Evolutionary conservation across 495 filamentous ascomycete genomes (phyloP).

Genomic region (Penicillium paradoxum): DNA sequence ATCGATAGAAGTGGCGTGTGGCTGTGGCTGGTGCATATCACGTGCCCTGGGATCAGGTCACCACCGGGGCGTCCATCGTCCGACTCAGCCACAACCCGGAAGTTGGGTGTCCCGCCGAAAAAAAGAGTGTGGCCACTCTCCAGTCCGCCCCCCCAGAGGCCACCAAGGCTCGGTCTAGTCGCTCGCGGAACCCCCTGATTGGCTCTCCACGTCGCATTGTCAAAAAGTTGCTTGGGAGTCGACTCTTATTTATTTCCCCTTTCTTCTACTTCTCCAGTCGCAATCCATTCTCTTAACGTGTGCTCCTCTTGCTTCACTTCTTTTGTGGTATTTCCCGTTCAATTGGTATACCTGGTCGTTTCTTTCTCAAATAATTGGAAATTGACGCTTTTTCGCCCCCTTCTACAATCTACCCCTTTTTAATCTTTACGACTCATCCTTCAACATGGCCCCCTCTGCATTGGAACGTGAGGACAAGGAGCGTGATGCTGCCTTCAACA

Average conservation of each 20-base stretch:
- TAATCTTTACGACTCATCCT: constrained; percentile 15
- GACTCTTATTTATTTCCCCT: constrained; percentile 10
- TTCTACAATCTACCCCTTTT: constrained; percentile 19
- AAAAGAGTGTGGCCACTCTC: constrained; percentile 6
- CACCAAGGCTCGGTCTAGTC: constrained; percentile 3
- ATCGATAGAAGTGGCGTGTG: constrained; percentile 12
- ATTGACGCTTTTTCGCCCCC: constrained; percentile 8
- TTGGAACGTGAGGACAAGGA: constrained; percentile 82
- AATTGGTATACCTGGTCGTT: constrained; percentile 1
- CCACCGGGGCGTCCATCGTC: constrained; percentile 10
- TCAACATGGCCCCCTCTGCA: constrained; percentile 62
- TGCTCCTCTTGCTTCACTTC: constrained; percentile 10
- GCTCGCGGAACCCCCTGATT: constrained; percentile 6
- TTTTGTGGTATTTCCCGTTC: constrained; percentile 1
- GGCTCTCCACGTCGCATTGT: constrained; percentile 8
- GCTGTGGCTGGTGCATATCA: constrained; percentile 1
- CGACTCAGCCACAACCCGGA: constrained; percentile 22
- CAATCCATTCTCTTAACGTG: constrained; percentile 9
- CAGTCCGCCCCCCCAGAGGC: not conserved
- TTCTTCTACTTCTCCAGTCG: constrained; percentile 8
- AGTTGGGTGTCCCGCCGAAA: constrained; percentile 6
- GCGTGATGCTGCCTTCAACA: constrained; percentile 92
- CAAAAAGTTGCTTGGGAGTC: constrained; percentile 22
- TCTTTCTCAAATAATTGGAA: not conserved
- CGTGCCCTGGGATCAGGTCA: not conserved